A percentile compares a stretch with the other conserved stretches of the same genome.
Conservation (phyloP, 208 protist genomes). For the Balamuthia mandrillaris region DNA sequence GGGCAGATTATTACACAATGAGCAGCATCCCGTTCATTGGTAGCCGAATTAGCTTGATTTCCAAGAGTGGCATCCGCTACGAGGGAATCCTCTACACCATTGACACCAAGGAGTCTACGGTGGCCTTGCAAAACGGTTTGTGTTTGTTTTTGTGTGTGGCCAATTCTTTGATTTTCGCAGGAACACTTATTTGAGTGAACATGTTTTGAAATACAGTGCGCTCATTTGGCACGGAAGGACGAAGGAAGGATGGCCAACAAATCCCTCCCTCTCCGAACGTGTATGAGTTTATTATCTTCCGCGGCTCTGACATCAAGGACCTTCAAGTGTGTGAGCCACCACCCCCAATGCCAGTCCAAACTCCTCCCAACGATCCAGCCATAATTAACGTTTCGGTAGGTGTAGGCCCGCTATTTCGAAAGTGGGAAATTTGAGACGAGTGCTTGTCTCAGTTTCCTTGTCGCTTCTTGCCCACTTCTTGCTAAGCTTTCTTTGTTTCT, state of each 20-base stretch:
- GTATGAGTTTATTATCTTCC: constrained; percentile 74
- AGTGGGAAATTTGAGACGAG: not conserved
- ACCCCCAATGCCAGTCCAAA: not conserved
- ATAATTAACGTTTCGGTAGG: constrained; percentile 21
- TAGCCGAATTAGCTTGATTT: constrained; percentile 55
- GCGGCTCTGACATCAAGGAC: constrained; percentile 73
- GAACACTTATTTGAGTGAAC: not conserved
- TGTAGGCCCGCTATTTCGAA: not conserved
- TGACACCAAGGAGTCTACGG: constrained; percentile 62
- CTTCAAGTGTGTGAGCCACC: constrained; percentile 63
- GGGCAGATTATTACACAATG: too few relatives aligned
- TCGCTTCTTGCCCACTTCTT: too few relatives aligned
- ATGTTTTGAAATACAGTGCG: constrained; percentile 38
- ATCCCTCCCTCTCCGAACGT: constrained; percentile 60
- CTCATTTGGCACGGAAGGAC: constrained; percentile 69
- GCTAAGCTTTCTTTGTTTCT: too few relatives aligned
- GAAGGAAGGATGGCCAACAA: constrained; percentile 38
- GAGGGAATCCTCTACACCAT: constrained; percentile 74
- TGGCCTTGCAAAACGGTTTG: constrained; percentile 65
- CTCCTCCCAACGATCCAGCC: constrained; percentile 7
- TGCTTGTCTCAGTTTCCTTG: not conserved
- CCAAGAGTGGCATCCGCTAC: constrained; percentile 67
- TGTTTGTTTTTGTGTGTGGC: not conserved
- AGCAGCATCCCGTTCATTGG: constrained; percentile 24
- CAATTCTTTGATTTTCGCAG: not conserved